Base-by-base conservation (phyloP, 2,329 filamentous ascomycete genomes). In the Alternaria gansuensis region DNA sequence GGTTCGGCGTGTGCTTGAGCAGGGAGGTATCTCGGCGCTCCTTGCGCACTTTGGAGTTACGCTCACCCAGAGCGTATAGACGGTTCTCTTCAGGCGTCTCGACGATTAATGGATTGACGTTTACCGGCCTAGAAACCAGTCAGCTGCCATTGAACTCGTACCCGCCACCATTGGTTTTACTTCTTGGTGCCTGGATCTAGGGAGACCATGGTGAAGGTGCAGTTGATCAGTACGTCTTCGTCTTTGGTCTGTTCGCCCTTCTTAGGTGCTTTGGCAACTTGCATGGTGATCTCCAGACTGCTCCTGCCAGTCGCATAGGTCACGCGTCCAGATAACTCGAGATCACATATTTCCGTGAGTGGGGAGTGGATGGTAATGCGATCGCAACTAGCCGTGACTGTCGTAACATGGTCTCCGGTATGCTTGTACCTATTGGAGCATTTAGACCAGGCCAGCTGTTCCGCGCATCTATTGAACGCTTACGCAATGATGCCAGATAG, bases 191-290 rank as follows among this genome's bases (percentile, higher is more conserved):
- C 78, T 2, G 89, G 88, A 66, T 92, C 86, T 10, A 92, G 79
- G 2, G 89, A 90, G 0, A 92, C 90, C 90, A 92, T 92, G 0
- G 89, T 92, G 70, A 91, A 91, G 6, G 88, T 85, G 75, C 88
- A 90, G n/a, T 87, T 89, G 75, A 91, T 84, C 54, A 90, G 75
- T 1, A 90, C 79, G 72, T 90, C 88, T 41, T 88, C 84, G 2
- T 85, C 80, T 62, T 82, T 82, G 13, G 79, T 77, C 34, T 77
- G 70, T 67, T 89, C 81, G 24, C 87, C 88, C 52, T 85, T 79
- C 31, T 82, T 79, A 0, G 87, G 84, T 0, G 86, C 88, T 70
- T 89, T 90, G 7, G 89, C 87, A 17, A 92, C 89, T 72, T 90
- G 88, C 65, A 90, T 84, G 0, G 89, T 90, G 8, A 92, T 87